Base-by-base conservation (phyloP, 768 basidiomycete genomes). In the Chalciporus pseudorubinellus region DNA sequence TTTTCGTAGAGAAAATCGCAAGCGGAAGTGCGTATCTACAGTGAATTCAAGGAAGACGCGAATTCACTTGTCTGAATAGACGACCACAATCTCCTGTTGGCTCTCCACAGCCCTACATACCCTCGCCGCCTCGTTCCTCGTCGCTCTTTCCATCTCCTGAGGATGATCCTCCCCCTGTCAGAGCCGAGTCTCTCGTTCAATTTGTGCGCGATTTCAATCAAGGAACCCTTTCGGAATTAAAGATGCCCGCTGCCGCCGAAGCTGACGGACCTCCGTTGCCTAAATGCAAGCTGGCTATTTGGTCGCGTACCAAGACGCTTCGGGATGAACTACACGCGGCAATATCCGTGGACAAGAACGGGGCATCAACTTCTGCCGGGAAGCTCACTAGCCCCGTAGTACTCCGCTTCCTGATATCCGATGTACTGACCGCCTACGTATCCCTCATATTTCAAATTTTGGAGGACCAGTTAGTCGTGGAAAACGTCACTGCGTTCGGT, bases 401-500 rank as follows among this genome's bases (percentile, higher is more conserved):
- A 38, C 61, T 91, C 26, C 81, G 85, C 36, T 79, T 87, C 55
- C 73, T 72, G 14, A 80, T 89, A 49, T 72, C 73, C 2, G 86
- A 91, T 57, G 82, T 89, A 43, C 68, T 89, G 50, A 80, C 74
- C 6, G 81, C 82, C 50, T 90, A 83, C 70, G 61, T 89, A 39
- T 80, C 78, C 6, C 66, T 83, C 31, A 73, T 70, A 28, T 70
- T 75, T 46, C 66, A 59, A 3, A 59, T 56, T 24, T 51, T 64
- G 31, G 70, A 71, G 18, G 70, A 70, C 33, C 57, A 65, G n/a
- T 69, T 83, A 34, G 56, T 78, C 12, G 77, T 84, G 26, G 86
- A 88, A 60, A 85, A 76, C 48, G 75, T 87, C 39, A 76, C 82
- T n/a, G 79, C 77, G 10, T 87, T 89, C 64, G 88, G 85, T 6